Conservation (phyloP, 805 yeast species). For the Tetrapisispora fleetii region DNA sequence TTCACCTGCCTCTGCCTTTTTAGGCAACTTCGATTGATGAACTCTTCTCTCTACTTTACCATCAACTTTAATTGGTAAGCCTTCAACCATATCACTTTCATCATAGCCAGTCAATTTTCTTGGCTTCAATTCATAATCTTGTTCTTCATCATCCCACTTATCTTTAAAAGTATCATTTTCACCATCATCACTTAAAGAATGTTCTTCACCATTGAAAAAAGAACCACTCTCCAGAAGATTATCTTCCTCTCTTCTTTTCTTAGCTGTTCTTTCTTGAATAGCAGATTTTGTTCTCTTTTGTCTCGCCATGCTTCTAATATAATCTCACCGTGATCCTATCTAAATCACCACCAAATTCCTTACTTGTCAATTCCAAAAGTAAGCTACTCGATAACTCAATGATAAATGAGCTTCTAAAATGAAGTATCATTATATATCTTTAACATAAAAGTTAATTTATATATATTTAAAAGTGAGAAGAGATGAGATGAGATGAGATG, state of each 20-base stretch:
- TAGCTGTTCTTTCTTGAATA: conserved; percentile 23
- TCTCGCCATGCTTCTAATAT: conserved; percentile 16
- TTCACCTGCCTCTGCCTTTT: conserved; percentile 7
- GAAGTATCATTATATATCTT: not conserved
- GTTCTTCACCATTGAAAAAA: conserved; percentile 15
- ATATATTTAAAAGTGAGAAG: too few species aligned
- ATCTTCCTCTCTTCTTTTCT: conserved; percentile 26
- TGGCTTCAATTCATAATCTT: conserved; percentile 68
- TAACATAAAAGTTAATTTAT: not conserved
- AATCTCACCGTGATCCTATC: not conserved
- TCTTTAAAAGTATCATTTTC: conserved; percentile 8
- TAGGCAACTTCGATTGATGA: conserved; percentile 15
- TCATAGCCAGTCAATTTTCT: conserved; percentile 38
- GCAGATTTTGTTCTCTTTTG: conserved; percentile 21
- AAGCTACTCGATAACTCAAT: not conserved
- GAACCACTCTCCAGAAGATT: conserved; percentile 18
- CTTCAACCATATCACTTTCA: conserved; percentile 41
- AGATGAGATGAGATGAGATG: conserved; percentile 6
- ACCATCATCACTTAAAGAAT: conserved; percentile 8
- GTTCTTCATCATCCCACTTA: conserved; percentile 63
- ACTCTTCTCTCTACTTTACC: conserved; percentile 68
- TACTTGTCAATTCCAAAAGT: not conserved
- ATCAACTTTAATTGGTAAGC: conserved; percentile 70
- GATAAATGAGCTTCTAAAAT: not conserved
- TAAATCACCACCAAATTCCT: not conserved